Conservation (phyloP, 768 basidiomycete species). For the Multifurca ochricompacta region DNA sequence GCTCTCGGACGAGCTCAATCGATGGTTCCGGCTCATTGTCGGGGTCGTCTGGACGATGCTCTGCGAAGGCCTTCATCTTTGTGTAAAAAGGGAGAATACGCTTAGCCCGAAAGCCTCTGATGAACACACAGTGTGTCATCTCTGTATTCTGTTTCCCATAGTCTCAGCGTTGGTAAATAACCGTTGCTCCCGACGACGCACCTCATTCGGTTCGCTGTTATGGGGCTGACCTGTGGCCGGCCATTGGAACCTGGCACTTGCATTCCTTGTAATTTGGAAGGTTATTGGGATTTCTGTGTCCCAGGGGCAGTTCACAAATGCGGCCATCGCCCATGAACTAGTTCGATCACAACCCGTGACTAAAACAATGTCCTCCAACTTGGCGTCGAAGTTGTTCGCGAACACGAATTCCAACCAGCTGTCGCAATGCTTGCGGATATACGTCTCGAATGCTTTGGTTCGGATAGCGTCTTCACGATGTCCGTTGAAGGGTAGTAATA, state of each 20-base stretch:
- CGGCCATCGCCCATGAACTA: conserved; percentile 18
- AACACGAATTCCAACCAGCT: conserved; percentile 12
- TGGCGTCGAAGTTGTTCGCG: neutral
- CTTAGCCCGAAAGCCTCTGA: conserved; percentile 18
- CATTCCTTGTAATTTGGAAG: neutral
- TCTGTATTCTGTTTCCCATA: neutral
- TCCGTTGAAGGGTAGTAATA: conserved; percentile 10
- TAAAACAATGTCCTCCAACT: conserved; percentile 17
- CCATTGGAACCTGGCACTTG: conserved; percentile 6
- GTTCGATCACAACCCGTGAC: conserved; percentile 20
- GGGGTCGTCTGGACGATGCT: neutral
- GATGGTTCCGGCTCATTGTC: conserved; percentile 10
- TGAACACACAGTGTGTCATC: conserved; percentile 12
- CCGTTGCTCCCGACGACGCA: neutral
- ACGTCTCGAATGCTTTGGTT: conserved; percentile 12
- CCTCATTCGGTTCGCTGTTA: neutral
- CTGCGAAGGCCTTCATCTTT: conserved; percentile 6
- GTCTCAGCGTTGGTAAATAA: neutral
- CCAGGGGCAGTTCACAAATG: conserved; percentile 5
- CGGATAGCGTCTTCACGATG: conserved; percentile 7
- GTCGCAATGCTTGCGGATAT: conserved; percentile 18
- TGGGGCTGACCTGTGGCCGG: neutral
- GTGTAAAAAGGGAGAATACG: conserved; percentile 8
- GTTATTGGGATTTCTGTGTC: conserved; percentile 4
- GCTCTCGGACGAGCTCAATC: conserved; percentile 7